Evolutionary conservation across 148 eudicot species (phyloP), one percentile per base, ranked within the genome.

Genomic region (Diospyros lotus): DNA sequence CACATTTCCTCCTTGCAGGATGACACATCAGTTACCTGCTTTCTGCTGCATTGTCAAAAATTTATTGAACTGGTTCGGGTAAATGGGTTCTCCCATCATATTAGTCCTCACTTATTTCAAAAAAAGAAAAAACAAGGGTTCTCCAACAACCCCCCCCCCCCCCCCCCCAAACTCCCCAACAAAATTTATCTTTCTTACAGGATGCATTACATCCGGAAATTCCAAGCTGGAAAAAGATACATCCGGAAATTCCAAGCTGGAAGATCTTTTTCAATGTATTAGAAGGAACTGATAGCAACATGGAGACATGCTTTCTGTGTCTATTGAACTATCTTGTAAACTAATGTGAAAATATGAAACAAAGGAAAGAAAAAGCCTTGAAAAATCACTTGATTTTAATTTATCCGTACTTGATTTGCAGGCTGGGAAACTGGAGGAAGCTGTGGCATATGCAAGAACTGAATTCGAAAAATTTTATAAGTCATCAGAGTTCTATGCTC

Each of bases 61-160:
- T 95, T 90, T 75, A 89, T 95, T 68, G 98, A 95, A 80, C 85
- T 95, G 73, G 87, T 95, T 70, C 89, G 97, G 96, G 98, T 92
- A 89, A 85, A 72, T 60, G 40, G 48, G 17, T 44, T 64, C 52
- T 72, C 76, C 61, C 73, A 43, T 65, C 74, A 56, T 40, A 28
- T 28, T 28, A 28, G 28, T 28, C 28, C 28, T 28, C 28, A 28
- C 28, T 28, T 28, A 28, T 28, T 28, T 28, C 28, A 28, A 28
- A 28, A 28, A 28, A 28, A 28, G 28, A 28, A 28, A 28, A 28
- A 28, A 28, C 28, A 28, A 28, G 28, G 28, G 0, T 28, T 28
- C 28, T 28, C 28, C n/a, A n/a, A n/a, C n/a, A n/a, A n/a, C n/a
- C n/a, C n/a, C n/a, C 28, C 28, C 28, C 28, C 28, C 28, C 28